These are phyloP conservation scores for Grosmannia penicillata DNA, from an alignment of 2,329 filamentous ascomycete species.

Conservation along the genomic window DNA sequence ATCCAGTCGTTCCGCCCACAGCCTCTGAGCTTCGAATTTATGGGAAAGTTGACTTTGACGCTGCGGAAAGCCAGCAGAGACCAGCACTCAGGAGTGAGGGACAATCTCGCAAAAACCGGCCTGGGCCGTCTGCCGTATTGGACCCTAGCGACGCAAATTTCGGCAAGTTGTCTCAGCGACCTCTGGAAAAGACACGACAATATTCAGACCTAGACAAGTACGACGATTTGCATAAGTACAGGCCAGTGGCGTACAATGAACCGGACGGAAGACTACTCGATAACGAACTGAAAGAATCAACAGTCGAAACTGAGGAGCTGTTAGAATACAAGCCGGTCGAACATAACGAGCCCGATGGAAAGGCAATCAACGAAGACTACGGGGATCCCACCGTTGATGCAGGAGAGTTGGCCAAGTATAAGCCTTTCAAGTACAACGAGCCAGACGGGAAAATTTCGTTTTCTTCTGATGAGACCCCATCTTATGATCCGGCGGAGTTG, in stretches of 20 bases:
- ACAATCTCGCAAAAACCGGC: conserved; percentile 17
- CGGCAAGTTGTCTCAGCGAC: no score
- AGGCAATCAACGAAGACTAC: conserved; percentile 6
- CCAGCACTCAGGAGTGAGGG: conserved; percentile 14
- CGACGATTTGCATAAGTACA: conserved; percentile 7
- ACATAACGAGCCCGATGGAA: conserved; percentile 18
- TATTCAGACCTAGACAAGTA: no score
- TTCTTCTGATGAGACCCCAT: not conserved
- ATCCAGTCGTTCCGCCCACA: conserved; percentile 5
- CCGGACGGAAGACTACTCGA: conserved; percentile 24
- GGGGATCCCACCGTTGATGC: not conserved
- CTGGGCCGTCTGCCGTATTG: conserved; percentile 1
- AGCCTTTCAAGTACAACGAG: conserved; percentile 9
- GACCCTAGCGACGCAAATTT: conserved; percentile 4
- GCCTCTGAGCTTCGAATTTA: conserved; percentile 21
- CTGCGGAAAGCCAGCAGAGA: not conserved
- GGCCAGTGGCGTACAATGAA: conserved; percentile 15
- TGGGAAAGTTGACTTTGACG: conserved; percentile 9
- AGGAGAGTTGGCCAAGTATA: conserved; percentile 10
- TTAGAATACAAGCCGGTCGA: conserved; percentile 21
- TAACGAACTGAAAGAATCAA: conserved; percentile 15
- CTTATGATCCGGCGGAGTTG: conserved; percentile 7
- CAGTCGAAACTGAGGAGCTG: no score
- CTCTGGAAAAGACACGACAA: no score
- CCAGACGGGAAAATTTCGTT: conserved; percentile 4